Base-by-base conservation (phyloP, 106 monocot species). In the Allium fistulosum region DNA sequence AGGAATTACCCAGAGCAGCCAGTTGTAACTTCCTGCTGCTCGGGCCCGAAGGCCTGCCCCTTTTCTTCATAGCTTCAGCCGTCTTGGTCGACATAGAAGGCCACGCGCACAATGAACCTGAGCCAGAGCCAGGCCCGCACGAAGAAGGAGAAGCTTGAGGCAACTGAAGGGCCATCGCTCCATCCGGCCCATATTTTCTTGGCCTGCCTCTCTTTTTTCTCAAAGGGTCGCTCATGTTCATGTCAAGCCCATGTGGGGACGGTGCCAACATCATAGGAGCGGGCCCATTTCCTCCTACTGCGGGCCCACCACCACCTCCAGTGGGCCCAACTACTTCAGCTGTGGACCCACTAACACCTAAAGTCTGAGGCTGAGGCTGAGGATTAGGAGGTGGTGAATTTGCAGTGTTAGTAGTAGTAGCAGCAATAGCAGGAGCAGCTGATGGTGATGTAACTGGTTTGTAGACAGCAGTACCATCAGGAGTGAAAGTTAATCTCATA, bases 141-240 rank as follows among this genome's bases (percentile, higher is more conserved):
- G 78, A 60, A 14, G 79, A 50, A 46, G 79, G 48, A 18, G 82
- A 71, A 48, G 57, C 59, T 5, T 83, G 76, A 52, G 51, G 58
- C 48, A 83, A 64, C 1, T 66, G 76, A 50, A 84, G 81, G 14
- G 94, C 68, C 88, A 88, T 91, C 62, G 79, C 48, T 9, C 94
- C 91, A 62, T 91, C 91, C 0, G 95, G 75, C 28, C 91, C 91
- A 58, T 93, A 96, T 69, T 96, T 96, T 76, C 95, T 85, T 55
- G 95, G 95, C 57, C 95, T 77, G 27, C 95, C 95, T 12, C 95
- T 81, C 78, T 96, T 96, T 66, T 80, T 73, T 61, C 86, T 96
- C 17, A 81, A 13, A n/a, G 79, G 74, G 49, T 88, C 87, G 28
- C 81, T 81, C 62, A 73, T 73, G 65, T 65, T 81, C 9, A 79